Percentiles rank a stretch among this genome's conserved stretches.
Conservation (phyloP, 768 basidiomycete species). For the Boletus edulis region DNA sequence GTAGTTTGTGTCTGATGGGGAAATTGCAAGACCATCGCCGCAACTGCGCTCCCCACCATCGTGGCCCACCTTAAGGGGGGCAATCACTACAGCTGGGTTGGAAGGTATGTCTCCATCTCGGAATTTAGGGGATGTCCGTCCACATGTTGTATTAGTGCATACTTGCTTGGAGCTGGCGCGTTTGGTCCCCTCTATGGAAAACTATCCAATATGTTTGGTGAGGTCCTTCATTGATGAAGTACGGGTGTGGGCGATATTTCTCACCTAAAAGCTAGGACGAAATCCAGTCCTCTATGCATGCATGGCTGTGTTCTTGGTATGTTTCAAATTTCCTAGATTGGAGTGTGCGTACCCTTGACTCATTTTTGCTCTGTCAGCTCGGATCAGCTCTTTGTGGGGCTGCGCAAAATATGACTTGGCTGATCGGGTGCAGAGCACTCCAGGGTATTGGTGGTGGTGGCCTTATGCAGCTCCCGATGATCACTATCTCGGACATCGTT, state of each 20-base stretch:
- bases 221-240: neutral
- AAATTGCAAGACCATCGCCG: constrained; percentile 51
- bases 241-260: neutral
- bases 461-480: constrained; percentile 70
- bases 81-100: constrained; percentile 67
- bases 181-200: constrained; percentile 76
- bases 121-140: neutral
- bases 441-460: constrained; percentile 85
- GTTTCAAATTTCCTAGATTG: constrained; percentile 13
- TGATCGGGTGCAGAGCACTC: constrained; percentile 71
- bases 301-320: constrained; percentile 64
- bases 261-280: constrained; percentile 38
- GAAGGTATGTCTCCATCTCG: constrained; percentile 41
- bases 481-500: constrained; percentile 81
- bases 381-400: constrained; percentile 81
- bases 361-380: constrained; percentile 38
- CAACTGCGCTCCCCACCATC: constrained; percentile 71
- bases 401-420: constrained; percentile 75
- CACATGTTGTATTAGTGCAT: constrained; percentile 46
- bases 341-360: neutral
- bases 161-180: constrained; percentile 65
- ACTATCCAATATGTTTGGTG: constrained; percentile 55
- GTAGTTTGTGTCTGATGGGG: neutral
- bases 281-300: constrained; percentile 69
- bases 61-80: constrained; percentile 59